phyloP scores from a whole-genome alignment of 2,329 filamentous ascomycete genomes.

The Tolypocladium endophyticum region DNA sequence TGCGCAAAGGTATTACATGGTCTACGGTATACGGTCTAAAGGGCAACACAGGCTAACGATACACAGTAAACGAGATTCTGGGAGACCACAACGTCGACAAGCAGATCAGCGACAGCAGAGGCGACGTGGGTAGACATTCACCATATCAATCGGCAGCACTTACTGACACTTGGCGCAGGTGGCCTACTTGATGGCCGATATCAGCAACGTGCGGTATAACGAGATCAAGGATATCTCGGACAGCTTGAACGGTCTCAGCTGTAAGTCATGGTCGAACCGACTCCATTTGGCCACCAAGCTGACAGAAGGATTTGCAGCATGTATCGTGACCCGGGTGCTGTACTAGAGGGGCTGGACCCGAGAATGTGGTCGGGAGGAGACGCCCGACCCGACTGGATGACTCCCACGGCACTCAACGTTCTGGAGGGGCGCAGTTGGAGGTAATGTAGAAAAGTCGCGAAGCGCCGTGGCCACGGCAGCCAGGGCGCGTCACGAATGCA shows the following conservation, averaged over 20 bases:
- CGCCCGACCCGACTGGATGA: not conserved
- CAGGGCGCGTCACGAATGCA: not conserved
- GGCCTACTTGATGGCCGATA: conserved; percentile 96
- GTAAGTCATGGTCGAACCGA: conserved; percentile 35
- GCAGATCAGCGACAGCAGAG: conserved; percentile 92
- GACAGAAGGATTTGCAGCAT: conserved; percentile 18
- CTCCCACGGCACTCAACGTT: conserved; percentile 1
- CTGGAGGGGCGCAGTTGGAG: not conserved
- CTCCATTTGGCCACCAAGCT: not conserved
- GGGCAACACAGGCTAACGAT: not conserved
- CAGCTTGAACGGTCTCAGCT: conserved; percentile 68
- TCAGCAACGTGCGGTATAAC: conserved; percentile 70
- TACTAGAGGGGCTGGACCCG: conserved; percentile 21
- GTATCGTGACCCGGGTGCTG: conserved; percentile 36
- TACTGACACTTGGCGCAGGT: conserved; percentile 33
- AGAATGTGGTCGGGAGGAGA: not conserved
- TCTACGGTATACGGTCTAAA: not conserved
- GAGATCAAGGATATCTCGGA: conserved; percentile 84
- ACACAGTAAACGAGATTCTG: conserved; percentile 79
- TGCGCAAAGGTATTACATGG: conserved; percentile 55
- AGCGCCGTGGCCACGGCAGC: not conserved
- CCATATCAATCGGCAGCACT: not conserved
- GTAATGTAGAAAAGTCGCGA: not conserved
- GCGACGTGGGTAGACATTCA: conserved; percentile 50
- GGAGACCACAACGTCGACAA: conserved; percentile 97